Base-by-base conservation (phyloP, 1,139 yeast species). In the Pichia sp. region DNA sequence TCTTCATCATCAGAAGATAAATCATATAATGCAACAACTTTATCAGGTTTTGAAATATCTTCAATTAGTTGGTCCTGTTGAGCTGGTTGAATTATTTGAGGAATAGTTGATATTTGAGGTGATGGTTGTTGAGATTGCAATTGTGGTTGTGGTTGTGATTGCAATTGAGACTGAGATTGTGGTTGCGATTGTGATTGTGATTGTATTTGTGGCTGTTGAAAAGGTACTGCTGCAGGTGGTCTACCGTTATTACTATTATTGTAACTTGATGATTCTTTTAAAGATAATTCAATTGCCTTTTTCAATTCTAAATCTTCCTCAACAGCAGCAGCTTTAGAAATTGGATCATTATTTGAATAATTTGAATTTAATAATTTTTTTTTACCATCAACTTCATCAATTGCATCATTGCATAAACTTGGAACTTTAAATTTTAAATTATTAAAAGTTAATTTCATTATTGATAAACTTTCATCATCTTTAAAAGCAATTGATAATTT, bases 1-100 rank as follows among this genome's bases (percentile, higher is more conserved):
- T 82, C 89, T 2, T 77, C 78, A 55, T 82, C 90, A 41, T 77
- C 73, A 1, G 95, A 78, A 22, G 76, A 70, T 40, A 90, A 70
- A 60, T 89, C 96, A 58, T 87, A 92, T 42, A 92, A 67, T 0
- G 97, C 97, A 42, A 86, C 75, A 1, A 90, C 97, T 38, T 59
- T 60, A 4, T 76, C 75, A 30, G 74, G 73, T 2, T 71, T 65
- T 40, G 65, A 65, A 10, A 33, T 25, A 24, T 42, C 49, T 36
- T 53, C 52, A 35, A 40, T 39, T 1, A 40, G 25, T 23, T 35
- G 26, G 6, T 8, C 20, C 10, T 16, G n/a, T 29, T 36, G 24
- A 6, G 37, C 26, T 16, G 30, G 35, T 20, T 30, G 36, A 7
- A 9, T n/a, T 4, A n/a, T 11, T 32, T 32, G 41, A 23, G 30